Percentiles rank a stretch among this genome's conserved stretches.
These are phyloP conservation scores for Rhododendron simsii DNA, from an alignment of 148 eudicot genomes.

Conservation along the genomic window DNA sequence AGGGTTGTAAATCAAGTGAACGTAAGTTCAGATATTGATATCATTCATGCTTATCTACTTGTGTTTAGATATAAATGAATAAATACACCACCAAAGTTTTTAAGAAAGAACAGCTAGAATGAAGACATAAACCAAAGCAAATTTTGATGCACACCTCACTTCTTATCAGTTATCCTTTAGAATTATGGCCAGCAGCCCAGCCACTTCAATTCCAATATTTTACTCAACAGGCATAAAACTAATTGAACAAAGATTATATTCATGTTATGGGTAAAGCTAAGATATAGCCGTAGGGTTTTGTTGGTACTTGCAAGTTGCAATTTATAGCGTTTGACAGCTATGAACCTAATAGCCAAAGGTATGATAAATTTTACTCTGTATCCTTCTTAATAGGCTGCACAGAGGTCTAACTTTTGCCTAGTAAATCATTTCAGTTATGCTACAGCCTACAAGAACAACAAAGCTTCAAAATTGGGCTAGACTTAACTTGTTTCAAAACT, in stretches of 20 bases:
- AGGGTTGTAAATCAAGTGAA: not conserved
- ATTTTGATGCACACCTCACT: not conserved
- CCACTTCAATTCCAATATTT: not conserved
- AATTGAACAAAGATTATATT: not conserved
- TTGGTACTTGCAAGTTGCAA: not conserved
- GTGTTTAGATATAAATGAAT: not conserved
- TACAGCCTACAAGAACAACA: not conserved
- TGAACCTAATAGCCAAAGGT: not conserved
- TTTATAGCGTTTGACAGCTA: not conserved
- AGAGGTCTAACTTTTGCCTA: not conserved
- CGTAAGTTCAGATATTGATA: not conserved
- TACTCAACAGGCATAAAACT: not conserved
- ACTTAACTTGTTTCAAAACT: not conserved
- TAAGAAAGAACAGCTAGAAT: not conserved
- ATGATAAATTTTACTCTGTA: not conserved
- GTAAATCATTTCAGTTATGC: not conserved
- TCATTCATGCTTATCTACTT: not conserved
- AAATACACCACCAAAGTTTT: not conserved
- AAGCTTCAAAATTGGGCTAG: not conserved
- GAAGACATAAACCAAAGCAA: not conserved
- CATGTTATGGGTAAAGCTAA: not conserved
- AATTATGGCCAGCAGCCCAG: not conserved
- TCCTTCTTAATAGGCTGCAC: not conserved
- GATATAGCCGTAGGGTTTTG: not conserved
- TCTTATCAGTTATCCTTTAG: not conserved